Conservation (phyloP, 2,329 filamentous ascomycete species). For the Monilinia fructicola region DNA sequence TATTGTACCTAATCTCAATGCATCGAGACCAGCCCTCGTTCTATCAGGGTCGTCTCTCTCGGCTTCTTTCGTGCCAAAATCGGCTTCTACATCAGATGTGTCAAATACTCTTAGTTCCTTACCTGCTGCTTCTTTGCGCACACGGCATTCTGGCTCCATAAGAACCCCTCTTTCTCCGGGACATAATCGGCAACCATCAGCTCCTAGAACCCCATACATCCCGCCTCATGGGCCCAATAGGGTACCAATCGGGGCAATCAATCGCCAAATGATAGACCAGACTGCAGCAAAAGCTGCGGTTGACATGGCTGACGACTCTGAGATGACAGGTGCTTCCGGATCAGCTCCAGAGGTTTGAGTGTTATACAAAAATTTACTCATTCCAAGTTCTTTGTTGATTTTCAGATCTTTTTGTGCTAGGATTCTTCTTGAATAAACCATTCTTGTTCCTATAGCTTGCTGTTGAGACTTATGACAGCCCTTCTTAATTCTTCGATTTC, state of each 20-base stretch:
- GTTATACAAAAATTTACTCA: background rate
- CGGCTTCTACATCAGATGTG: background rate
- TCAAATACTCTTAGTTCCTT: background rate
- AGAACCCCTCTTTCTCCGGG: background rate
- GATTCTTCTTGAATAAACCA: background rate
- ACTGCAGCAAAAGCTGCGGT: background rate
- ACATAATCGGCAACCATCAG: background rate
- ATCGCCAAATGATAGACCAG: background rate
- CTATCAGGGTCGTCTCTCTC: background rate
- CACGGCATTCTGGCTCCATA: background rate
- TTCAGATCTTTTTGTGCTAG: background rate
- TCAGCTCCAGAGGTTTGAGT: background rate
- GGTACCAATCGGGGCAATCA: background rate
- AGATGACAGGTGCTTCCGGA: background rate
- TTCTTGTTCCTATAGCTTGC: background rate
- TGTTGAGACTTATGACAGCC: background rate
- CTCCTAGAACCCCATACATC: too few species aligned
- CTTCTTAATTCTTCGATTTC: background rate
- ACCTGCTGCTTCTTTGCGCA: background rate
- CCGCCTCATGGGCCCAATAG: background rate
- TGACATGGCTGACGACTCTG: background rate
- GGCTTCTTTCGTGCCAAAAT: background rate
- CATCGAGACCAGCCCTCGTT: background rate
- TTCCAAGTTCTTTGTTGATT: background rate
- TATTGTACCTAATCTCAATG: background rate